Base-by-base conservation (phyloP, 1,284 basidiomycete genomes). In the Chalciporus sp. region DNA sequence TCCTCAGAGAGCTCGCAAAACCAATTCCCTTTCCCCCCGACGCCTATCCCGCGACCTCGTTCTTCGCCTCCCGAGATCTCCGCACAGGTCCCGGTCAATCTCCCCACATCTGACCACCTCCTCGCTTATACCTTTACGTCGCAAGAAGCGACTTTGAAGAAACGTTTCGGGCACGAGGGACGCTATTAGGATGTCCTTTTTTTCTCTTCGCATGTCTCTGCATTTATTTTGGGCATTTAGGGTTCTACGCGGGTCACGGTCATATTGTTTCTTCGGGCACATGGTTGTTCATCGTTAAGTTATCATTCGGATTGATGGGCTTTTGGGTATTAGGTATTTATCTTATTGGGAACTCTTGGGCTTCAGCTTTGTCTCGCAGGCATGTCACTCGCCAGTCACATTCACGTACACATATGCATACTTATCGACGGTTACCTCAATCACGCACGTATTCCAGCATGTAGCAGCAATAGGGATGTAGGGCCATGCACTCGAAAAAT, bases 121-220 rank as follows among this genome's bases (percentile, higher is more conserved):
- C 10, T 59, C 57, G 56, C 53, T 50, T 60, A 53, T 54, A 44
- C 20, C 44, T 48, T 61, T 67, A 68, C 68, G 66, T 71, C 42
- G 58, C 53, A 41, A 17, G 14, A 39, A 31, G 42, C 45, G 51
- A 49, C 56, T 41, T 44, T 39, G 23, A 52, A 49, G 49, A 49
- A 65, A 65, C 67, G 57, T 71, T 68, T 59, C 31, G 17, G 45
- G 52, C 63, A 66, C 52, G 65, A 69, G 65, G 68, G 42, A 41
- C 45, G 23, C 26, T 35, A 39, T 42, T 39, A 16, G 35, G 55
- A 19, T 28, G 19, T 45, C 41, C 19, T 40, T 16, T 58, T 16
- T 58, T 47, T 53, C 42, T 47, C 14, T 19, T 20, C 37, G 17
- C 37, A 43, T 35, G 9, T 48, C 35, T 56, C 53, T 46, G 27